Conservation (phyloP, 2,329 filamentous ascomycete species). For the Trichoderma koningii region DNA sequence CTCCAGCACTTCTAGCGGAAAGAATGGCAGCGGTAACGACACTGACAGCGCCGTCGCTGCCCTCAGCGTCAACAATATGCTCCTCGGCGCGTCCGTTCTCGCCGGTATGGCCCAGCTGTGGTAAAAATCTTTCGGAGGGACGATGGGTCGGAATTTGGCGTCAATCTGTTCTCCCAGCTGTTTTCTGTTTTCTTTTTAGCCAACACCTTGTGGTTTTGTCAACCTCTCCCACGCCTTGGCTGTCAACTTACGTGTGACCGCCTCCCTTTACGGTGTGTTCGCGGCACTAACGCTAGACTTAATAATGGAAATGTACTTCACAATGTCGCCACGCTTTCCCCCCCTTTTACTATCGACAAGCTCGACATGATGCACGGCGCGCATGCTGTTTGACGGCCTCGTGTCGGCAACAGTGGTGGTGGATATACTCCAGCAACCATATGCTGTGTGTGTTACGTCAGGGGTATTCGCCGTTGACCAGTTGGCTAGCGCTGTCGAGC, state of each 20-base stretch:
- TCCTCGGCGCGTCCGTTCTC: conserved; percentile 51
- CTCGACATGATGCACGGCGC: conserved; percentile 23
- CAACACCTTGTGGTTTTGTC: conserved; percentile 41
- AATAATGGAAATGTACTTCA: conserved; percentile 48
- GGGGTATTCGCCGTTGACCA: background rate
- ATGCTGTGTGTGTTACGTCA: background rate
- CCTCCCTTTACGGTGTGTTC: conserved; percentile 24
- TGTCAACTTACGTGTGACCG: conserved; percentile 27
- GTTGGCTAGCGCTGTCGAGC: background rate
- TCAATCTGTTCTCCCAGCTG: conserved; percentile 41
- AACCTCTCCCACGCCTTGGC: conserved; percentile 31
- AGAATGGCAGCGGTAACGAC: conserved; percentile 34
- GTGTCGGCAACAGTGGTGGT: no score
- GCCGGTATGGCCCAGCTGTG: conserved; percentile 54
- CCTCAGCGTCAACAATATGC: conserved; percentile 48
- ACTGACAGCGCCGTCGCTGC: conserved; percentile 48
- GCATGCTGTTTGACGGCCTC: background rate
- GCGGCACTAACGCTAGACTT: conserved; percentile 45
- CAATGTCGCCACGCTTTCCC: conserved; percentile 27
- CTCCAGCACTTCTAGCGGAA: conserved; percentile 35
- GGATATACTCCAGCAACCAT: no score
- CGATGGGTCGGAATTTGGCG: conserved; percentile 41
- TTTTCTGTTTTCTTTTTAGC: conserved; percentile 41
- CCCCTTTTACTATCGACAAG: conserved; percentile 13
- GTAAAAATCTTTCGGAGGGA: conserved; percentile 43